Evolutionary conservation across 1,284 basidiomycete genomes (phyloP), one percentile per base, ranked within the genome.

Genomic region (Leccinum pseudoinsigne): DNA sequence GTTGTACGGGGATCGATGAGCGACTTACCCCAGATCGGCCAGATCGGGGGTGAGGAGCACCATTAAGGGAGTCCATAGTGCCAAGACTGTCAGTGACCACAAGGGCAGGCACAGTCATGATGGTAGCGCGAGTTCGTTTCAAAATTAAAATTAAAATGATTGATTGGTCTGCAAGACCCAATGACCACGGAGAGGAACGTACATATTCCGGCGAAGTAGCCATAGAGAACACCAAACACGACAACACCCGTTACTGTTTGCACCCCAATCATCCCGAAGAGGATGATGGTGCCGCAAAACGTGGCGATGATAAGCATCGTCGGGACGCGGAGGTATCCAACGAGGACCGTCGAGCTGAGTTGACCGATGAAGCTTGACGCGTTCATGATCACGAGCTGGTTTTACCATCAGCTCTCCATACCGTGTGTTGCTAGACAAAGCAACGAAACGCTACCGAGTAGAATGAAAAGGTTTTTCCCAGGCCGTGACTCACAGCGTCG

Each of bases 201-300:
- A 80, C 80, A 75, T 18, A 70, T 67, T 4, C 82, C 81, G 1
- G 78, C 73, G 62, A 77, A 79, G 42, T 80, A 73, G 0, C 81
- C 82, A 67, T 76, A 81, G 8, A 64, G 53, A 26, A 77, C 26
- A 5, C 73, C 74, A 50, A 78, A 69, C 2, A 65, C 59, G n/a
- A 76, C 67, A 50, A 76, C 59, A 12, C 74, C 71, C 0, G 55
- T 61, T 0, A 69, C 51, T 5, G 67, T 77, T 42, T 62, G 64
- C 23, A 77, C 60, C 3, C 72, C 73, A 7, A 67, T 68, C 74
- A 77, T 70, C 16, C 76, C 68, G 51, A 76, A 70, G 28, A 74
- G 67, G 23, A 71, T 40, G 10, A 65, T 51, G 26, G 60, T 67
- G 9, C 79, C 78, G 14, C 76, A 74, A 62, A 78, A 77, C 1